Conservation (phyloP, 208 protist genomes). For the Vickermania ingenoplastis region DNA sequence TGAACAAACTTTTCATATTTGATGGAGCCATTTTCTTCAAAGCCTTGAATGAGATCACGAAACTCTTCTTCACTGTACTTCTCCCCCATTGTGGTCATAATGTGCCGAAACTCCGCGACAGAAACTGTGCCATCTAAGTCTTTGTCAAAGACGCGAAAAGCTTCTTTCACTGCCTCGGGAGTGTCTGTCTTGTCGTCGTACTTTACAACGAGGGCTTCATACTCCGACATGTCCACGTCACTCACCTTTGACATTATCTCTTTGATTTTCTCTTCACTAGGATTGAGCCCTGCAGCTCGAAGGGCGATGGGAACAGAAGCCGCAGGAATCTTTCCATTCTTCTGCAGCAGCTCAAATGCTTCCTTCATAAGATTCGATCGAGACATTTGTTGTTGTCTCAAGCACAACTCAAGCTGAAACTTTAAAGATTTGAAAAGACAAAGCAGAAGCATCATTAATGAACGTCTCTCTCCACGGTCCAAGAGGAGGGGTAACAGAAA, state of each 20-base stretch:
- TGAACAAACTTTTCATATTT: constrained; percentile 86
- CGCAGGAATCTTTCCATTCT: constrained; percentile 82
- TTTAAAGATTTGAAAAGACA: too few relatives aligned
- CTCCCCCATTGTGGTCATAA: constrained; percentile 96
- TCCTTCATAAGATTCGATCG: constrained; percentile 72
- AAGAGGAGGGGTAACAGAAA: too few relatives aligned
- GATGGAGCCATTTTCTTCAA: constrained; percentile 85
- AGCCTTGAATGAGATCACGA: constrained; percentile 86
- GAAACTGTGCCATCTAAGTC: constrained; percentile 92
- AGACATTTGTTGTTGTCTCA: constrained; percentile 37
- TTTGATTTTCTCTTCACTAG: constrained; percentile 87
- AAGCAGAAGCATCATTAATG: too few relatives aligned
- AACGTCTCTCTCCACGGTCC: too few relatives aligned
- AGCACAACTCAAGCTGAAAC: neutral
- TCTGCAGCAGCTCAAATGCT: constrained; percentile 85
- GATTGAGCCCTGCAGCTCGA: constrained; percentile 81
- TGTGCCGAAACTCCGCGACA: constrained; percentile 92
- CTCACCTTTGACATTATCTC: constrained; percentile 71
- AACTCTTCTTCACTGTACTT: constrained; percentile 94
- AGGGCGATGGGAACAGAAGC: constrained; percentile 79
- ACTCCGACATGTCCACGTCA: constrained; percentile 76
- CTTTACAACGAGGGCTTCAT: constrained; percentile 77
- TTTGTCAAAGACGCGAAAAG: constrained; percentile 96
- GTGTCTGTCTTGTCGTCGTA: constrained; percentile 88
- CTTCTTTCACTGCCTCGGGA: constrained; percentile 91